phyloP scores from a whole-genome alignment of 2,329 filamentous ascomycete species.

The Colletotrichum camelliae region DNA sequence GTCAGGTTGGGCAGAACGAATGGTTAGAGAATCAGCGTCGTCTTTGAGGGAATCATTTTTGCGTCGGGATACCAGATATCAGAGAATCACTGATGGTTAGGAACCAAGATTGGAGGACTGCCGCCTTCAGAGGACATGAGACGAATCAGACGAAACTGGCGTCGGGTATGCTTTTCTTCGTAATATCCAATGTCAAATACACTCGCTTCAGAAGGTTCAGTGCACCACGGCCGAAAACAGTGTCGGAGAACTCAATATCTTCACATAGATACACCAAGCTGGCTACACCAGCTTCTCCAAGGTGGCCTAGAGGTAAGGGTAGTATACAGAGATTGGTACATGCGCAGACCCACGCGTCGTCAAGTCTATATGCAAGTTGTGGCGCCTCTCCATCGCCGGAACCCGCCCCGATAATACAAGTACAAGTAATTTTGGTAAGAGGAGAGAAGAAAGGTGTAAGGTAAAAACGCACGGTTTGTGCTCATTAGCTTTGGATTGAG shows the following conservation, averaged over 20 bases:
- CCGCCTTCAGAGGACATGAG: not conserved
- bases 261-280: not conserved
- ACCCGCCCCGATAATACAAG: constrained; percentile 18
- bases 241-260: not conserved
- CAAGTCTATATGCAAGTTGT: constrained; percentile 23
- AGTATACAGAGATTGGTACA: constrained; percentile 24
- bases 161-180: not conserved
- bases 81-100: not conserved
- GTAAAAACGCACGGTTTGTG: not conserved
- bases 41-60: not conserved
- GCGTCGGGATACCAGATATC: not conserved
- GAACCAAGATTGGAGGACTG: not conserved
- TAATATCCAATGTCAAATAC: not conserved
- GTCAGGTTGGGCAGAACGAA: not conserved
- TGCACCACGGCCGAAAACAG: not conserved
- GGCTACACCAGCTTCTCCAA: not conserved
- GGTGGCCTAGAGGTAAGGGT: constrained; percentile 13
- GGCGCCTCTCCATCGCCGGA: constrained; percentile 11
- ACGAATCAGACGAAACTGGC: not conserved
- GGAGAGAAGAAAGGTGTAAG: constrained; percentile 6
- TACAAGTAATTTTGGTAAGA: constrained; percentile 17
- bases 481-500: not conserved
- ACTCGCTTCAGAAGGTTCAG: not conserved
- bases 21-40: not conserved
- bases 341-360: constrained; percentile 17